A percentile compares a stretch with the other conserved stretches of the same genome.
Evolutionary conservation across 2,329 filamentous ascomycete genomes (phyloP).

Genomic region (Coleophoma cylindrospora): DNA sequence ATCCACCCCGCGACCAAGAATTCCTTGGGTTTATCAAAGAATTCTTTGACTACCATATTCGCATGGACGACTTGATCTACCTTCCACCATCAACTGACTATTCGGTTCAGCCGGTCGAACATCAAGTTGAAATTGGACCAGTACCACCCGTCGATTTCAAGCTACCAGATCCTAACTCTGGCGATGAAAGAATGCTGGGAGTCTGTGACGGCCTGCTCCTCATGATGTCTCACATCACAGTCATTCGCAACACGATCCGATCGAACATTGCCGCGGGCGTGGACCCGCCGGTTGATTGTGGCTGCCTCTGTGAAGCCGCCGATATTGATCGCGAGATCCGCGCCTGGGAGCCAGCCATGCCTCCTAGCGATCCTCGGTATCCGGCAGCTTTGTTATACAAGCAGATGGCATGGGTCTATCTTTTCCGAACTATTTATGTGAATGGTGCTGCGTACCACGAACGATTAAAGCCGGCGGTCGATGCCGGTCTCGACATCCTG

Average conservation of each 20-base stretch:
- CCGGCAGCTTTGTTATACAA: conserved; percentile 55
- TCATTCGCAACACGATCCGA: conserved; percentile 70
- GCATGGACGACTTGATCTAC: conserved; percentile 57
- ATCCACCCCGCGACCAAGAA: conserved; percentile 56
- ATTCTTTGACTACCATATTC: conserved; percentile 82
- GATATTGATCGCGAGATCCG: conserved; percentile 72
- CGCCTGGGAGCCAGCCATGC: conserved; percentile 66
- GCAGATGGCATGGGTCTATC: conserved; percentile 62
- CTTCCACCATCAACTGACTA: conserved; percentile 25
- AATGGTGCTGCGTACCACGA: conserved; percentile 13
- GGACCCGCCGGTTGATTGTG: conserved; percentile 69
- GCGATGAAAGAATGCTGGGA: conserved; percentile 56
- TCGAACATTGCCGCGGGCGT: conserved; percentile 55
- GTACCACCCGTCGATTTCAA: conserved; percentile 16
- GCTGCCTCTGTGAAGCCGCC: conserved; percentile 65
- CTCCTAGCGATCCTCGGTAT: conserved; percentile 50
- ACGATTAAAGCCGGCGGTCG: conserved; percentile 43
- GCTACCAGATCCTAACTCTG: conserved; percentile 6
- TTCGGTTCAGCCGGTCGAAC: conserved; percentile 13
- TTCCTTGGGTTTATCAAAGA: conserved; percentile 69
- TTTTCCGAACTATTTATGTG: conserved; percentile 52
- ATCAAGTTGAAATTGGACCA: conserved; percentile 9
- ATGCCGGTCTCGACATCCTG: conserved; percentile 50
- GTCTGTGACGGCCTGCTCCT: conserved; percentile 78
- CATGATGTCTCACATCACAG: conserved; percentile 74